Conservation (phyloP, 805 yeast genomes). For the Sungouiozyma intestinalis region DNA sequence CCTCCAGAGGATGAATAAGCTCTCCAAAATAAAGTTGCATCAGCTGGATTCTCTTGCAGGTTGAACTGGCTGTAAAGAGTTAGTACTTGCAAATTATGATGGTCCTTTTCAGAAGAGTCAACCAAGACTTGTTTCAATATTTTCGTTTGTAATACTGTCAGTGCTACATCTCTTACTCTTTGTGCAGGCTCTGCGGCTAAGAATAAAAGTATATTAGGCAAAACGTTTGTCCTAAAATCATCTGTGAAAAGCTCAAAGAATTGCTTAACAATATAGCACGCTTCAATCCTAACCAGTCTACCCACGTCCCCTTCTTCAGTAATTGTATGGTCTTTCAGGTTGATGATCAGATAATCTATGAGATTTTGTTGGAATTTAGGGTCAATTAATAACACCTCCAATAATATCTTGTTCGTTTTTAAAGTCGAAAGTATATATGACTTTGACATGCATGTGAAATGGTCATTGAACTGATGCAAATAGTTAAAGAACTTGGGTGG, state of each 20-base stretch:
- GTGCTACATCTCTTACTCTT: conserved; percentile 14
- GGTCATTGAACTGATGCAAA: conserved; percentile 3
- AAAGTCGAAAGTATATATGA: conserved; percentile 10
- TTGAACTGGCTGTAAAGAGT: not conserved
- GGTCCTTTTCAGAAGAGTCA: not conserved
- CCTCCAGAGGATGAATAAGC: conserved; percentile 49
- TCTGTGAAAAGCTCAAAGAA: conserved; percentile 14
- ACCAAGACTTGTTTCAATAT: not conserved
- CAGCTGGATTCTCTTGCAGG: not conserved
- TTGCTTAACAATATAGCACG: conserved; percentile 32
- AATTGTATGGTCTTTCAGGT: conserved; percentile 62
- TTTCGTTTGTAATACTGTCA: not conserved
- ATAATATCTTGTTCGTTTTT: not conserved
- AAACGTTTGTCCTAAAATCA: not conserved
- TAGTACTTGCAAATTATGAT: not conserved
- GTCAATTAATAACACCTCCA: not conserved
- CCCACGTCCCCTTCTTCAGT: conserved; percentile 93
- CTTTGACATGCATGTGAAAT: conserved; percentile 13
- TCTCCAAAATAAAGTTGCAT: conserved; percentile 37
- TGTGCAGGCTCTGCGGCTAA: conserved; percentile 57
- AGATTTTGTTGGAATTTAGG: not conserved
- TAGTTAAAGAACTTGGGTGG: conserved; percentile 4
- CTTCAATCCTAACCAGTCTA: conserved; percentile 48
- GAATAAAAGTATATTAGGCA: conserved; percentile 28
- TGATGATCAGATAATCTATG: conserved; percentile 14